Evolutionary conservation across 73 alveolate species (phyloP).

Genomic region (Paramecium caudatum): DNA sequence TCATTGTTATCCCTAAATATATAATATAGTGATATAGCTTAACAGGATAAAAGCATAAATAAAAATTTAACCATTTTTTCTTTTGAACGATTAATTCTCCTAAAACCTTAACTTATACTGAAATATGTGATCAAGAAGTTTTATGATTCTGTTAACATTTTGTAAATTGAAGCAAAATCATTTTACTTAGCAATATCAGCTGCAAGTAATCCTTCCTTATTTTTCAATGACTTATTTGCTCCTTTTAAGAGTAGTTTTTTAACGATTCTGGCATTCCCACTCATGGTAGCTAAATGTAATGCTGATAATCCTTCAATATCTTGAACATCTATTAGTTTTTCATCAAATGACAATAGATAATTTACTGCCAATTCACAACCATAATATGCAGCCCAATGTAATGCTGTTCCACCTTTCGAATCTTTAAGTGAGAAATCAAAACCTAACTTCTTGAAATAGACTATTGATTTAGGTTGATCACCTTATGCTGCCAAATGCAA

Average conservation of each 20-base stretch:
- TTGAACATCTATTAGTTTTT: neutral
- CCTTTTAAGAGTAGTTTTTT: conserved; percentile 67
- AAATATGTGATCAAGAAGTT: neutral
- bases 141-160: conserved; percentile 55
- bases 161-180: conserved; percentile 7
- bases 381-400: conserved; percentile 95
- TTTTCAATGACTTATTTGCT: conserved; percentile 33
- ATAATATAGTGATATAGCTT: neutral
- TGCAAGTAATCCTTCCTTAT: conserved; percentile 52
- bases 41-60: neutral
- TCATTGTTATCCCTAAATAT: neutral
- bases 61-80: neutral
- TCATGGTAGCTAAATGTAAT: conserved; percentile 71
- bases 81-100: neutral
- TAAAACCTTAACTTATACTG: conserved; percentile 47
- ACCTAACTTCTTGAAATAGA: conserved; percentile 88
- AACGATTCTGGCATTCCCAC: conserved; percentile 76
- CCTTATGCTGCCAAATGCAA: conserved; percentile 99
- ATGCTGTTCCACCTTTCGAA: conserved; percentile 91
- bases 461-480: conserved; percentile 89
- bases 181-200: conserved; percentile 58
- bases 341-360: conserved; percentile 57
- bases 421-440: conserved; percentile 84
- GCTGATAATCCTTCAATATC: conserved; percentile 75
- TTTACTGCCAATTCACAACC: conserved; percentile 78